Conservation (phyloP, 192 early-diverging fungal genomes). For the Coemansia asiatica region DNA sequence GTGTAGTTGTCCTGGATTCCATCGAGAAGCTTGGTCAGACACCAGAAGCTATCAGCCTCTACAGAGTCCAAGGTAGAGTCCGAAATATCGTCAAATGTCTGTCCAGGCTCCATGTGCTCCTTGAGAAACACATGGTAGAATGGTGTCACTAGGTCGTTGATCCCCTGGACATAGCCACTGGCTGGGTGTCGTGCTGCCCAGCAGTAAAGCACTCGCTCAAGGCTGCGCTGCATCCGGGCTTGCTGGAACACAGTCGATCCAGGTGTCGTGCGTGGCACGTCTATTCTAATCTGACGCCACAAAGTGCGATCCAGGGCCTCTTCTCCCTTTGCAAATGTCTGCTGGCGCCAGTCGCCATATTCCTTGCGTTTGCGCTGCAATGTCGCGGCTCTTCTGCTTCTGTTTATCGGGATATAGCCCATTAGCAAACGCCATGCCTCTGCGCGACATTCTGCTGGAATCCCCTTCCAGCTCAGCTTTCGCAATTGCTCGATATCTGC, state of each 20-base stretch:
- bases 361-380: conserved; percentile 88
- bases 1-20: conserved; percentile 99
- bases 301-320: conserved; percentile 79
- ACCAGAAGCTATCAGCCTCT: conserved; percentile 98
- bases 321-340: conserved; percentile 79
- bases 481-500: conserved; percentile 75
- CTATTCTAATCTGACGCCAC: conserved; percentile 97
- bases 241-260: conserved; percentile 83
- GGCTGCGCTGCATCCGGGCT: conserved; percentile 76
- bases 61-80: conserved; percentile 65
- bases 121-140: conserved; percentile 92
- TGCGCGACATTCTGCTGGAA: conserved; percentile 80
- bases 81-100: conserved; percentile 30
- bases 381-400: conserved; percentile 78
- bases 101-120: conserved; percentile 6
- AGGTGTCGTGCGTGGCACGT: conserved; percentile 88
- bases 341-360: conserved; percentile 81
- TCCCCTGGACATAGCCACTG: conserved; percentile 98
- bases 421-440: conserved; percentile 94
- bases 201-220: conserved; percentile 91
- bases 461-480: conserved; percentile 90
- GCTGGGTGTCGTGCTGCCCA: conserved; percentile 99
- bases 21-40: conserved; percentile 90
- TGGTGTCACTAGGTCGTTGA: conserved; percentile 96
- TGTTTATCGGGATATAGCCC: conserved; percentile 89